phyloP scores from a whole-genome alignment of 1,284 basidiomycete genomes.

The Porodaedalea pini region DNA sequence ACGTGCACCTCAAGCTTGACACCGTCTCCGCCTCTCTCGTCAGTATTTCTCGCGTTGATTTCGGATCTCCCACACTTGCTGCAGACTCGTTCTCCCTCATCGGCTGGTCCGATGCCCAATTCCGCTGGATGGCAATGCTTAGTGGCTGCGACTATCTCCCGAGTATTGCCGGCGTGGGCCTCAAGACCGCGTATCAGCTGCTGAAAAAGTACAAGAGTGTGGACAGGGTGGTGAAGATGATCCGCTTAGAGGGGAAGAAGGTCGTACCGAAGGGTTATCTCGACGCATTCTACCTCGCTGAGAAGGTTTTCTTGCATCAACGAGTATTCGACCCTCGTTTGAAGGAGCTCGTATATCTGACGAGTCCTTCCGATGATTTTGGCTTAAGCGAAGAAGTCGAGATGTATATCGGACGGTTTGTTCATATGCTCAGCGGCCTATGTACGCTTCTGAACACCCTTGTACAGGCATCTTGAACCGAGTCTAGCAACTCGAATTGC shows the following conservation, averaged over 20 bases:
- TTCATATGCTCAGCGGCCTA: slow-evolving; percentile 18
- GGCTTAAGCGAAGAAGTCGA: slow-evolving; percentile 36
- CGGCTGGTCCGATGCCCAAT: slow-evolving; percentile 88
- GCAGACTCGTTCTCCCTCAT: slow-evolving; percentile 70
- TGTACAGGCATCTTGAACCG: slow-evolving; percentile 53
- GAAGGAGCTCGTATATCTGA: slow-evolving; percentile 67
- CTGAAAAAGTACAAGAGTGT: slow-evolving; percentile 83
- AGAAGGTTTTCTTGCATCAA: slow-evolving; percentile 93
- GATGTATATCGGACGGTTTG: slow-evolving; percentile 76
- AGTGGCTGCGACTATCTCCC: slow-evolving; percentile 97
- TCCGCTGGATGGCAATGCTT: slow-evolving; percentile 94
- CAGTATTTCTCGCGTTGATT: slow-evolving; percentile 75
- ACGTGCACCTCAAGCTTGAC: slow-evolving; percentile 86
- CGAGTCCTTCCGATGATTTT: slow-evolving; percentile 43
- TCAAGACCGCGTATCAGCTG: slow-evolving; percentile 90
- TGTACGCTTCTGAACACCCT: neutral
- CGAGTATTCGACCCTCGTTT: slow-evolving; percentile 82
- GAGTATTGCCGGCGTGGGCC: slow-evolving; percentile 88
- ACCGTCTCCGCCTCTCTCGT: slow-evolving; percentile 68
- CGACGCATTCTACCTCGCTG: slow-evolving; percentile 71
- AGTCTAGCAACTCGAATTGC: slow-evolving; percentile 65
- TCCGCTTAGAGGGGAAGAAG: slow-evolving; percentile 85
- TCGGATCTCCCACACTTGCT: slow-evolving; percentile 61
- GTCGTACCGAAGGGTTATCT: slow-evolving; percentile 76
- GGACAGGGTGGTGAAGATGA: slow-evolving; percentile 79